Percentiles rank a stretch among this genome's conserved stretches.
Evolutionary conservation across 2,329 filamentous ascomycete species (phyloP).

Genomic region (Aureobasidium lini): DNA sequence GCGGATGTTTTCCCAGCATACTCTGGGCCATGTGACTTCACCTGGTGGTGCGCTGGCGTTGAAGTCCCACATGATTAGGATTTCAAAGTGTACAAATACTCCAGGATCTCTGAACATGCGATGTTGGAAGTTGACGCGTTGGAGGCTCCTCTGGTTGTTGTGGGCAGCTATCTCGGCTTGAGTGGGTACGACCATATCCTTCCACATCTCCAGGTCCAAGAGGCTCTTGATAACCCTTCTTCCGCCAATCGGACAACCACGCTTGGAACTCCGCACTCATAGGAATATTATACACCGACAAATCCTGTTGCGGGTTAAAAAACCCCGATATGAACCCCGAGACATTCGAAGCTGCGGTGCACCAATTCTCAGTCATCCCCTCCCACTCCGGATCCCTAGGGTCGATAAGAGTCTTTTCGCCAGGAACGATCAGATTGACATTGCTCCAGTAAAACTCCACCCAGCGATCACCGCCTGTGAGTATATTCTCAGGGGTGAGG

Average conservation of each 20-base stretch:
- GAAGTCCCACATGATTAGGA: conserved; percentile 5
- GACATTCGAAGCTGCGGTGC: not conserved
- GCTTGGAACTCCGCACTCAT: not conserved
- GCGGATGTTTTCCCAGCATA: not conserved
- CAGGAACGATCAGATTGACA: not conserved
- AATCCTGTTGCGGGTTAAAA: not conserved
- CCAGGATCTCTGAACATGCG: too few species aligned
- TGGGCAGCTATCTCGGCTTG: not conserved
- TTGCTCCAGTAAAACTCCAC: not conserved
- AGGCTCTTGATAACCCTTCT: too few species aligned
- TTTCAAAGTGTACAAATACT: not conserved
- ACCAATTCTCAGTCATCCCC: not conserved
- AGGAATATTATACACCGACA: not conserved
- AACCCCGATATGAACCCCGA: not conserved
- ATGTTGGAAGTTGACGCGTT: not conserved
- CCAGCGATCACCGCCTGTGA: not conserved
- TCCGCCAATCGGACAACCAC: not conserved
- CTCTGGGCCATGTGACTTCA: not conserved
- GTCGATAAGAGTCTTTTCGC: not conserved
- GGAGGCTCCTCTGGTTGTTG: not conserved
- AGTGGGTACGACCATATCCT: not conserved
- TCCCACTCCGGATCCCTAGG: not conserved
- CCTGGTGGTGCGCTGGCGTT: not conserved
- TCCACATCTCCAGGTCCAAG: not conserved
- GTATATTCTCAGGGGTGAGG: not conserved